Evolutionary conservation across 1,284 basidiomycete species (phyloP), one percentile per base, ranked within the genome.

Genomic region (Gymnopus androsaceus): DNA sequence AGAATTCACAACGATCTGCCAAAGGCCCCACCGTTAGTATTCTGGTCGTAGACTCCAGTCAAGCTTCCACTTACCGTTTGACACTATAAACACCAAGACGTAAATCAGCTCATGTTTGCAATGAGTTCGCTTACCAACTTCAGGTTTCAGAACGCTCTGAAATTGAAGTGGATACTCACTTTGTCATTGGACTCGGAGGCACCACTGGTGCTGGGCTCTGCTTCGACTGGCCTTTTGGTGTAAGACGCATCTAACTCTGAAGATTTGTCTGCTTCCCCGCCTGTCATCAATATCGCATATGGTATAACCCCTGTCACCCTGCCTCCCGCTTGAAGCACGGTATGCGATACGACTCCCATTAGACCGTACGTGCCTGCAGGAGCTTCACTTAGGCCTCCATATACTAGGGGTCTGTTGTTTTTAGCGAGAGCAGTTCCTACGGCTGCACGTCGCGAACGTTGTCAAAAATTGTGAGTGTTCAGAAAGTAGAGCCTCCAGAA

Each of bases 311-410:
- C 95, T n/a, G 85, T 88, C 11, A 92, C 91, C 40, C 80, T 75
- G 1, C 94, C 92, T 14, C 88, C 88, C 1, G 75, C 74, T 59
- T 86, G 75, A 15, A 92, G 73, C 0, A 82, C 86, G 1, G 91
- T 75, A 30, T 81, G 77, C 0, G 94, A 92, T 7, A 94, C 86
- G 40, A 85, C 74, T 48, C 94, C 94, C 94, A 97, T 97, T 61
- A 95, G 79, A n/a, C 47, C 40, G 3, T 41, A 23, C 0, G 94
- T n/a, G n/a, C n/a, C n/a, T n/a, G n/a, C 94, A 30, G 80, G 78
- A 11, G 80, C 79, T 0, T 93, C 94, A 15, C 94, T n/a, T n/a
- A n/a, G n/a, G n/a, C n/a, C 95, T 4, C 94, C 94, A 68, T 97
- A 97, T 1, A 97, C 82, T 25, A 97, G 77, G 3, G 85, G 81